phyloP scores from a whole-genome alignment of 2,329 filamentous ascomycete species.

The Thelonectria blattea region DNA sequence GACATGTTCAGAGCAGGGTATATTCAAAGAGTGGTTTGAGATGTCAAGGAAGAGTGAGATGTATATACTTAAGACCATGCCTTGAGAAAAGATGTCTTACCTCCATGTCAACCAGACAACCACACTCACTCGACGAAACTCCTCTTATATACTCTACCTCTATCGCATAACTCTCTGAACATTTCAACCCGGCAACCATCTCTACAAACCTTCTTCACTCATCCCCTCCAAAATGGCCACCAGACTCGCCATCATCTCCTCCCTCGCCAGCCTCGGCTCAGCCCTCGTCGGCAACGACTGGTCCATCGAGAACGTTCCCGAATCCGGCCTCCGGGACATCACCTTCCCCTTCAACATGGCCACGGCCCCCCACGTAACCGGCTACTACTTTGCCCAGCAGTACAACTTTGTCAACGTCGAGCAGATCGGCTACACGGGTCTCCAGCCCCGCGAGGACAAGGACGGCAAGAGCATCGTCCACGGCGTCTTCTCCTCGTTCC shows the following conservation, averaged over 20 bases:
- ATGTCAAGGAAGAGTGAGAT: no score
- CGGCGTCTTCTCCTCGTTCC: constrained; percentile 33
- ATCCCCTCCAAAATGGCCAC: background rate
- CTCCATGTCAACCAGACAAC: no score
- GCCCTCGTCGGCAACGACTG: constrained; percentile 12
- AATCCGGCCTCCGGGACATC: constrained; percentile 25
- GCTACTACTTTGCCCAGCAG: constrained; percentile 36
- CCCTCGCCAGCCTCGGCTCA: background rate
- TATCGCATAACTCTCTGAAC: no score
- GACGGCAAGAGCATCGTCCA: constrained; percentile 24
- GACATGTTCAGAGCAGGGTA: no score
- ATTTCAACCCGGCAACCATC: no score
- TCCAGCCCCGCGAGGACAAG: constrained; percentile 27
- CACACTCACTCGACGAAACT: no score
- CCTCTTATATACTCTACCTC: no score
- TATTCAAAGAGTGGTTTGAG: no score
- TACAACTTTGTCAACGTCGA: constrained; percentile 23
- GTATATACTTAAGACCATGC: no score
- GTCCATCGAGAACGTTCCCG: background rate
- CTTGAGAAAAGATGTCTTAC: no score
- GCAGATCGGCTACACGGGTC: constrained; percentile 26
- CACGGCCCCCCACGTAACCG: constrained; percentile 21
- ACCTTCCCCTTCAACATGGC: constrained; percentile 33
- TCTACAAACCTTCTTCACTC: background rate
- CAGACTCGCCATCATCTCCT: background rate